phyloP scores from a whole-genome alignment of 495 filamentous ascomycete species.

The Penicillium longicatenatum region DNA sequence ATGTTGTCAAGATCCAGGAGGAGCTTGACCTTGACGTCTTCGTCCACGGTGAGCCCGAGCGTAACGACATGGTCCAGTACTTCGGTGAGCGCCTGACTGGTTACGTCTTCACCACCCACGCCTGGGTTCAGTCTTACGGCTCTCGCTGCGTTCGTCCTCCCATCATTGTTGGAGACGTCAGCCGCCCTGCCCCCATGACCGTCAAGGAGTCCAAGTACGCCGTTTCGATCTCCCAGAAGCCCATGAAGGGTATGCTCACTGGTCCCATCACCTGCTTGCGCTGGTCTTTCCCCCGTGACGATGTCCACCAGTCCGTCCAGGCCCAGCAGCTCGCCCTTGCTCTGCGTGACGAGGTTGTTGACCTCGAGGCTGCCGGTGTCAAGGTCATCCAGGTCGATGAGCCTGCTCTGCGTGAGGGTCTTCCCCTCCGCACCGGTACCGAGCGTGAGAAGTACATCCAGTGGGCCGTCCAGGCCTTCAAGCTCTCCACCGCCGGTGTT shows the following conservation, averaged over 20 bases:
- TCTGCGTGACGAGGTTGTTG: conserved; percentile 96
- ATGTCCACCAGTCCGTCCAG: conserved; percentile 98
- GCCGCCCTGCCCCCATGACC: conserved; percentile 93
- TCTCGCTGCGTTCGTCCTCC: conserved; percentile 97
- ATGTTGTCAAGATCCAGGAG: conserved; percentile 93
- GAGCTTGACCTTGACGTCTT: conserved; percentile 95
- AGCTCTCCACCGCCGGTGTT: conserved; percentile 87
- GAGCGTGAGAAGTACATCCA: conserved; percentile 94
- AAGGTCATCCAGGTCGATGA: conserved; percentile 99
- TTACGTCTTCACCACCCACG: conserved; percentile 98
- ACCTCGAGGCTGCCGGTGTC: conserved; percentile 94
- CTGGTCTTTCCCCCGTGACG: conserved; percentile 99
- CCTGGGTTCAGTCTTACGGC: conserved; percentile 97
- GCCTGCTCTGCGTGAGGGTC: conserved; percentile 98
- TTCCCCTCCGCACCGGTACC: conserved; percentile 85
- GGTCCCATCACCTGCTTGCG: conserved; percentile 97
- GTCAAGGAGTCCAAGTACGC: conserved; percentile 99
- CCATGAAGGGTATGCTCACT: conserved; percentile 99
- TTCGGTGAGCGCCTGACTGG: conserved; percentile 96
- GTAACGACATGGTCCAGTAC: conserved; percentile 99
- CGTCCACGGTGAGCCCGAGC: conserved; percentile 98
- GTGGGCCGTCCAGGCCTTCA: conserved; percentile 98
- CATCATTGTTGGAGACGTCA: conserved; percentile 98
- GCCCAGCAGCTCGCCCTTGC: conserved; percentile 98
- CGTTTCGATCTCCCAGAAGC: conserved; percentile 92